Conservation (phyloP, 768 basidiomycete genomes). For the Cyclocybe cylindracea region DNA sequence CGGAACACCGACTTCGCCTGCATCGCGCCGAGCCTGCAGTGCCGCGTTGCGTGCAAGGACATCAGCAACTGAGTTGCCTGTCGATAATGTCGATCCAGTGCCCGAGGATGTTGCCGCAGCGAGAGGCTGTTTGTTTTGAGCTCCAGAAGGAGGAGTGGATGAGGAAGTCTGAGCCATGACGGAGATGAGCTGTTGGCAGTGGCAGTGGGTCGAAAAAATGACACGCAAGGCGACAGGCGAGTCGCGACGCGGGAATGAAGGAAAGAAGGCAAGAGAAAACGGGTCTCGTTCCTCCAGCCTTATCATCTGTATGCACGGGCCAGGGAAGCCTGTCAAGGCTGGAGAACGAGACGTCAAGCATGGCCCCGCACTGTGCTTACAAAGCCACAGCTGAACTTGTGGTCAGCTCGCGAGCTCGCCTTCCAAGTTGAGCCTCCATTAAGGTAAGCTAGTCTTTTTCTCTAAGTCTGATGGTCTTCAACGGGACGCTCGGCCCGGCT, state of each 20-base stretch:
- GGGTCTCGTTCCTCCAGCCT: background rate
- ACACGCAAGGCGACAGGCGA: background rate
- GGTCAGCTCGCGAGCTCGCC: no score
- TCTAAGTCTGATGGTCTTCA: no score
- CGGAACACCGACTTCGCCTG: background rate
- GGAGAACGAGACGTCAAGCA: background rate
- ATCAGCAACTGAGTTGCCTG: background rate
- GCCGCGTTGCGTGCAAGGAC: no score
- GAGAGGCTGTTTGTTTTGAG: constrained; percentile 4
- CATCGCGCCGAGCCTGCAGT: no score
- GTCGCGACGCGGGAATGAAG: constrained; percentile 1
- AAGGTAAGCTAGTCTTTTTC: no score
- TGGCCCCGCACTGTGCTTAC: background rate
- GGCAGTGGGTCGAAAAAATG: background rate
- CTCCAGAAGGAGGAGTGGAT: constrained; percentile 5
- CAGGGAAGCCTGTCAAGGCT: background rate
- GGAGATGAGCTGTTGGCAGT: background rate
- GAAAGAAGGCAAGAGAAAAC: background rate
- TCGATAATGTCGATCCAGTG: background rate
- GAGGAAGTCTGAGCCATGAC: constrained; percentile 3
- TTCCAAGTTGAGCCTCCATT: no score
- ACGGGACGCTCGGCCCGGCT: no score
- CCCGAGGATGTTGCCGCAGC: background rate
- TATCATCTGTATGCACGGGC: background rate
- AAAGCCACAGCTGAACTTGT: constrained; percentile 10